Evolutionary conservation across 768 basidiomycete species (phyloP).

Genomic region (Hypsizygus marmoreus): DNA sequence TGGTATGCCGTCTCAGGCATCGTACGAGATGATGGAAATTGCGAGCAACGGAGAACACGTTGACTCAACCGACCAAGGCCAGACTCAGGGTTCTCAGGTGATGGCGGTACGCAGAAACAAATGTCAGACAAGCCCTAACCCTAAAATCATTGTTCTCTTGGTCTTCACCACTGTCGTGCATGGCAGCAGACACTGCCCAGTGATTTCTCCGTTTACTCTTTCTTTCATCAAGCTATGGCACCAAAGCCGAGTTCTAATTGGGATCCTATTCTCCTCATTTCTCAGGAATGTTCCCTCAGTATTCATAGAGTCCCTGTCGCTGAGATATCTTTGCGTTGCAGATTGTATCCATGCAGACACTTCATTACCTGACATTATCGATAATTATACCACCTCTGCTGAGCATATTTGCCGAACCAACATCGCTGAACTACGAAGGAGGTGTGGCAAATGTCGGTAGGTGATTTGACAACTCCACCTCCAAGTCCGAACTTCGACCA

Average conservation of each 20-base stretch:
- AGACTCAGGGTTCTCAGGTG: no score
- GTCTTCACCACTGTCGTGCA: constrained; percentile 11
- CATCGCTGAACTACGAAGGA: constrained; percentile 71
- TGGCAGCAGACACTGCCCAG: constrained; percentile 8
- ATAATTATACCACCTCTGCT: constrained; percentile 83
- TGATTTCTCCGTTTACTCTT: not conserved
- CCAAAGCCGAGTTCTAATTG: constrained; percentile 59
- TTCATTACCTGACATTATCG: constrained; percentile 91
- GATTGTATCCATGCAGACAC: constrained; percentile 91
- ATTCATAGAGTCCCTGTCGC: not conserved
- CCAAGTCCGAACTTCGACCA: not conserved
- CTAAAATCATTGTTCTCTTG: constrained; percentile 18
- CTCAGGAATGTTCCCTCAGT: constrained; percentile 57
- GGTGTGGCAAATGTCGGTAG: constrained; percentile 78
- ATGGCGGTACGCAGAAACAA: no score
- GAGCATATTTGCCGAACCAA: constrained; percentile 69
- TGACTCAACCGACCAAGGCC: constrained; percentile 1
- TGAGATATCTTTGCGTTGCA: constrained; percentile 32
- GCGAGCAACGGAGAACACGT: not conserved
- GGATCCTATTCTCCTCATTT: constrained; percentile 88
- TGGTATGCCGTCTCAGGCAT: constrained; percentile 18
- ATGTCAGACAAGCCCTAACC: constrained; percentile 16
- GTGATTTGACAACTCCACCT: constrained; percentile 17
- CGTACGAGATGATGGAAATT: not conserved
- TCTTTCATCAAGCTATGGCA: constrained; percentile 23